Percentiles rank a stretch among this genome's conserved stretches.
Conservation (phyloP, 2,329 filamentous ascomycete species). For the Microcyclospora pomicola region DNA sequence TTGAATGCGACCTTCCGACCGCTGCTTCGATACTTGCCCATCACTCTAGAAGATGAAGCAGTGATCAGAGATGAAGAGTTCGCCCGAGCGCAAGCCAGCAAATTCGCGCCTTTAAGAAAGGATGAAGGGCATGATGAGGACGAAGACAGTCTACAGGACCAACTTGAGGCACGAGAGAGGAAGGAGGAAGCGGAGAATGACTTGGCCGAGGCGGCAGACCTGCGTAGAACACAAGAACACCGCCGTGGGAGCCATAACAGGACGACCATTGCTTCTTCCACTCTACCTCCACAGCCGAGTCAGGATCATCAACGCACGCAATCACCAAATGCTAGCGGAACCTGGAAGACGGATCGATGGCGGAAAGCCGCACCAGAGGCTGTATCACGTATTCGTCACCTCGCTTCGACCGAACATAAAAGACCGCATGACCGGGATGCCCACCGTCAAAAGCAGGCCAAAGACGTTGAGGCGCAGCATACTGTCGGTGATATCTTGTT, state of each 20-base stretch:
- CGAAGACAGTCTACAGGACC: conserved; percentile 28
- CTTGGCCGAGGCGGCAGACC: conserved; percentile 32
- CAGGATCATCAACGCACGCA: not conserved
- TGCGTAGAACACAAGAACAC: conserved; percentile 5
- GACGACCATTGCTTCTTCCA: not conserved
- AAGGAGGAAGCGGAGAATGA: conserved; percentile 22
- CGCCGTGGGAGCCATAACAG: conserved; percentile 3
- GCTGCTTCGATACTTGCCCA: conserved; percentile 76
- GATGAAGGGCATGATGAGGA: conserved; percentile 15
- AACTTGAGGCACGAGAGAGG: conserved; percentile 28
- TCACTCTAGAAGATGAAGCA: conserved; percentile 91
- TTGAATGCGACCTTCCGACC: conserved; percentile 76
- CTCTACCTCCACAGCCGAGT: not conserved
- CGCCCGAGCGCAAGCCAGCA: conserved; percentile 46
- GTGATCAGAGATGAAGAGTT: conserved; percentile 84
- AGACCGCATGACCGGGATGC: conserved; percentile 8
- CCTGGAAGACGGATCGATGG: conserved; percentile 9
- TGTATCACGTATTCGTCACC: not conserved
- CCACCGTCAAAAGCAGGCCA: conserved; percentile 3
- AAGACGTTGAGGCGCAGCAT: conserved; percentile 46
- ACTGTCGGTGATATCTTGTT: conserved; percentile 67
- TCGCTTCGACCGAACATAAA: no score
- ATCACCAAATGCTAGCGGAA: not conserved
- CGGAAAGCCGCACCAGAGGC: conserved; percentile 4
- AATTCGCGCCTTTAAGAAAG: conserved; percentile 15